phyloP scores from a whole-genome alignment of 1,284 basidiomycete species.

The Puccinia horiana region DNA sequence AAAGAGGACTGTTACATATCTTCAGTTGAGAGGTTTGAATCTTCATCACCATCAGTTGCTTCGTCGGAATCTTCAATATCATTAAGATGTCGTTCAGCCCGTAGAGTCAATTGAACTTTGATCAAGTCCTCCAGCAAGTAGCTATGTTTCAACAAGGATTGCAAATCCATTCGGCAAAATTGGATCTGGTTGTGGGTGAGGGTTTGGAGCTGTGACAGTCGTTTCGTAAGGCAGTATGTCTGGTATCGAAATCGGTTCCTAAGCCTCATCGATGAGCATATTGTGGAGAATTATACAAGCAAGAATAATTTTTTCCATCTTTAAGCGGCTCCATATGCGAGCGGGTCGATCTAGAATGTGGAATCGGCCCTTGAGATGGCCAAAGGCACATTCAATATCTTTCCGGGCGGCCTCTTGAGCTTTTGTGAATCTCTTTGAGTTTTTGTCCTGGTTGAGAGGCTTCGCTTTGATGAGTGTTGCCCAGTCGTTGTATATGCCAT shows the following conservation, averaged over 20 bases:
- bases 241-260: background rate
- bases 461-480: background rate
- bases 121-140: background rate
- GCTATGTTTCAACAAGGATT: background rate
- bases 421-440: background rate
- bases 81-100: background rate
- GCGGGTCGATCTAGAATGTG: background rate
- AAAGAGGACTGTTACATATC: no score
- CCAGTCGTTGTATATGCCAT: background rate
- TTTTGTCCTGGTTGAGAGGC: background rate
- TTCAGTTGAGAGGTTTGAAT: no score
- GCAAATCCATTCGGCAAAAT: conserved; percentile 5
- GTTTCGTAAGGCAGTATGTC: background rate
- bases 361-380: background rate
- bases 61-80: no score
- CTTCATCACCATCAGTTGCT: background rate
- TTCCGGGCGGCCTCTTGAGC: conserved; percentile 2
- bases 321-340: background rate
- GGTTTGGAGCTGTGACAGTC: background rate
- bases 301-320: background rate
- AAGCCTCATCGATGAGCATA: conserved; percentile 1
- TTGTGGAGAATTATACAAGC: conserved; percentile 9
- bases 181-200: background rate
- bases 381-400: conserved; percentile 8
- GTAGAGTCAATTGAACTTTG: background rate